These are phyloP conservation scores for Silene uniflora DNA, from an alignment of 148 eudicot species.

Conservation along the genomic window DNA sequence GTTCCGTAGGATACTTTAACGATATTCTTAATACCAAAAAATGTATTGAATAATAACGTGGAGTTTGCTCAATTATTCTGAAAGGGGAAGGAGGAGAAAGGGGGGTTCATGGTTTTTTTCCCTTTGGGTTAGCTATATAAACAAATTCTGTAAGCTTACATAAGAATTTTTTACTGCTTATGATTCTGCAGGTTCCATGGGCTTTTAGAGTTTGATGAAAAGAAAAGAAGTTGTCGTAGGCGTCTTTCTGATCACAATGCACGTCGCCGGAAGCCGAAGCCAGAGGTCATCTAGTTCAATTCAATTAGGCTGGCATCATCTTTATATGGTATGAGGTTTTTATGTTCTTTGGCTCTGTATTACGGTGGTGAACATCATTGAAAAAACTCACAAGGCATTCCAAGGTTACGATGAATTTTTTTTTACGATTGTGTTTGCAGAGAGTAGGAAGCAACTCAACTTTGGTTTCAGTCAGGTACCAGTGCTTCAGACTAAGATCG, in stretches of 20 bases:
- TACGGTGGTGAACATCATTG: no score
- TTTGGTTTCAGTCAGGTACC: slow-evolving; percentile 48
- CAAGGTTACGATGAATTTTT: no score
- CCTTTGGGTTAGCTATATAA: no score
- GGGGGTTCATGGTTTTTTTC: no score
- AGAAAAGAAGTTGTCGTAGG: slow-evolving; percentile 90
- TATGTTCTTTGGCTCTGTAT: no score
- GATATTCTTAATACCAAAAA: no score
- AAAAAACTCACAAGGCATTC: no score
- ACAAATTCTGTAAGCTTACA: no score
- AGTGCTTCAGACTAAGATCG: slow-evolving; percentile 35
- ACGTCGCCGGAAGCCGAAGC: slow-evolving; percentile 82
- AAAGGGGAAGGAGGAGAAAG: no score
- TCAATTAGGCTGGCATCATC: slow-evolving; percentile 53
- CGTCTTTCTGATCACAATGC: slow-evolving; percentile 95
- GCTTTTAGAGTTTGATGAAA: slow-evolving; percentile 83
- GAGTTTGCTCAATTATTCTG: no score
- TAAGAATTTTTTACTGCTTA: no score
- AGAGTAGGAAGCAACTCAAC: slow-evolving; percentile 56
- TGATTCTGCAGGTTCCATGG: slow-evolving; percentile 62
- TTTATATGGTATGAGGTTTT: slow-evolving; percentile 42
- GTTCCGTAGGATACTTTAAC: slow-evolving; percentile 46
- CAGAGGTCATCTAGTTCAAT: slow-evolving; percentile 57
- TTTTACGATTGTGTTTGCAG: slow-evolving; percentile 31
- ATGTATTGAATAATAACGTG: no score